A percentile compares a stretch with the other conserved stretches of the same genome.
These are phyloP conservation scores for Xylaria venustula DNA, from an alignment of 495 filamentous ascomycete species.

Conservation along the genomic window DNA sequence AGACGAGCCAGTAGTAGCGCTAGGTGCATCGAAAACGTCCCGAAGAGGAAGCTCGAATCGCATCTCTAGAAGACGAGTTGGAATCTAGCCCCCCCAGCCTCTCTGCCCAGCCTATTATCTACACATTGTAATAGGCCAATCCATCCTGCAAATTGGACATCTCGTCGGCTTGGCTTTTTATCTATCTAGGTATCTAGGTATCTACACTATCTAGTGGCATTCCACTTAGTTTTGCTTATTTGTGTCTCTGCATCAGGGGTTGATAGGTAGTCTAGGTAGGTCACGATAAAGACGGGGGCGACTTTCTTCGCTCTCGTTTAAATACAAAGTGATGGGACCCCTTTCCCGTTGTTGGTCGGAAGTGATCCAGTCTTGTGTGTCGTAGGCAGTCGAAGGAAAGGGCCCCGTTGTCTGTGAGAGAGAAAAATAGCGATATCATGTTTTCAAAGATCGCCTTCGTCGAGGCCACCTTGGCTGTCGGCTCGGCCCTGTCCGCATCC, in stretches of 20 bases:
- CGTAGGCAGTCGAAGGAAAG: background rate
- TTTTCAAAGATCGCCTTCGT: background rate
- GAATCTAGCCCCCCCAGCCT: slow-evolving; percentile 2
- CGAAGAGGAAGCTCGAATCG: slow-evolving; percentile 6
- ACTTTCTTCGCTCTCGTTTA: background rate
- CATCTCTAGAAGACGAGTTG: background rate
- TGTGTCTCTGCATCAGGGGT: background rate
- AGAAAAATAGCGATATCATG: background rate
- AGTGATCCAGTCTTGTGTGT: background rate
- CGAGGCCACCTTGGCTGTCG: background rate
- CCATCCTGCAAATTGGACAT: background rate
- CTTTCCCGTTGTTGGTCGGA: background rate
- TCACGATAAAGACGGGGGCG: background rate
- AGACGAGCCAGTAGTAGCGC: too few relatives aligned
- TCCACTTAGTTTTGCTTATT: background rate
- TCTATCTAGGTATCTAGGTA: too few relatives aligned
- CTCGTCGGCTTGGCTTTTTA: background rate
- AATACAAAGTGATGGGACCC: background rate
- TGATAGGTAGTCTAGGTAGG: too few relatives aligned
- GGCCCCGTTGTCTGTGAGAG: background rate
- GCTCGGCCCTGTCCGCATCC: slow-evolving; percentile 14
- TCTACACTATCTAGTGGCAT: too few relatives aligned
- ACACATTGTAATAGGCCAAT: slow-evolving; percentile 4
- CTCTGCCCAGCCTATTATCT: background rate
- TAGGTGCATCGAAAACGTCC: background rate